Evolutionary conservation across 768 basidiomycete genomes (phyloP), one percentile per base, ranked within the genome.

Genomic region (Gloeopeniophorella convolvens): DNA sequence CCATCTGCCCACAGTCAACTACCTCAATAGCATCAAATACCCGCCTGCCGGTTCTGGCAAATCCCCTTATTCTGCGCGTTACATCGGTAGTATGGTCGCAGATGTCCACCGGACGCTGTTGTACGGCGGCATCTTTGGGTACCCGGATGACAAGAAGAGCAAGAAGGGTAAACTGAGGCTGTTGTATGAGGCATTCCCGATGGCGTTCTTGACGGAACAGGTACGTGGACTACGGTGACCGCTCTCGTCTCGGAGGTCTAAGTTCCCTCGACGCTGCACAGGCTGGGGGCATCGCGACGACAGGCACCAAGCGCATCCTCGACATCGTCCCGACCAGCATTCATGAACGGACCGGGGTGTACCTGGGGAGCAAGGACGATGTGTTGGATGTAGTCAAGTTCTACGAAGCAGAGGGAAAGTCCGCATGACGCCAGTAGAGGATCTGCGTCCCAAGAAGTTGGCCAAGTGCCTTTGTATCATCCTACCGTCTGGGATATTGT

Each of bases 1-100:
- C 74, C 73, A 93, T 67, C 68, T 78, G 40, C 92, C 88, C 15
- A 87, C 89, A 41, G 70, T 70, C 42, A 79, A 81, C 35, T 95
- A 95, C 69, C 78, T 95, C 52, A 82, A 89, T 55, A 88, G 86
- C 56, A 89, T 95, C 78, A 95, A 99, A 70, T 92, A 78, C 66
- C 94, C 95, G 1, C 65, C 79, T 37, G 66, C 78, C 42, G 82
- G n/a, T n/a, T n/a, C n/a, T n/a, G n/a, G 81, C 28, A 92, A 84
- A 67, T 71, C 79, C 21, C 94, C 95, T 9, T 95, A 96, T 64
- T 90, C 86, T 55, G 83, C 89, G 56, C 80, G 92, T 54, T 84
- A 99, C 70, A 96, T 98, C 65, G 96, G 96, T 23, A 94, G 91
- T 54, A 99, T 99, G 96, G 96, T 98, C 30, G 94, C 95, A 44